Evolutionary conservation across 495 filamentous ascomycete genomes (phyloP).

Genomic region (Poronia punctata): DNA sequence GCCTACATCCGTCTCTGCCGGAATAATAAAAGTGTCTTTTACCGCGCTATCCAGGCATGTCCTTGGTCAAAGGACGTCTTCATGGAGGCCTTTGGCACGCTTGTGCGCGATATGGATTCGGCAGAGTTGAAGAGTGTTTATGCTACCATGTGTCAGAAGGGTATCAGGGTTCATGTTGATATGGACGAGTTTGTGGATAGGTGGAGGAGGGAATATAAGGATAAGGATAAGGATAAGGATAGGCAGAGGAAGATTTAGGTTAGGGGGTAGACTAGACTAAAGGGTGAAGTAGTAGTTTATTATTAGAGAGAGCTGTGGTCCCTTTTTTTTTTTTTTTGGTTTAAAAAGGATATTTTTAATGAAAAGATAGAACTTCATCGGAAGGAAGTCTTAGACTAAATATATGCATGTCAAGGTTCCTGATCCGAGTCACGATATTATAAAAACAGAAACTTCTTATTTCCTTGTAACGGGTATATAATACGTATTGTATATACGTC

Average conservation of each 20-base stretch:
- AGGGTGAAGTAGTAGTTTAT: no score
- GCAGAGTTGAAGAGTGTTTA: slow-evolving; percentile 50
- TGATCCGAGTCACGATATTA: no score
- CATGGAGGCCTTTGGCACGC: slow-evolving; percentile 49
- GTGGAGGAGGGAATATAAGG: slow-evolving; percentile 21
- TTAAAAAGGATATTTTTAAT: no score
- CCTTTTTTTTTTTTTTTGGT: no score
- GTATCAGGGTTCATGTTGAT: slow-evolving; percentile 37
- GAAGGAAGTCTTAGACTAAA: no score
- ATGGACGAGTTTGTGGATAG: slow-evolving; percentile 32
- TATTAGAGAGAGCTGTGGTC: no score
- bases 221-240: slow-evolving; percentile 3
- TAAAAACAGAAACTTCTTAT: no score
- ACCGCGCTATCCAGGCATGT: slow-evolving; percentile 62
- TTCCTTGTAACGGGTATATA: no score
- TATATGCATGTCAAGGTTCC: no score
- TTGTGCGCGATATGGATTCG: slow-evolving; percentile 22
- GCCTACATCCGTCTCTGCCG: slow-evolving; percentile 54
- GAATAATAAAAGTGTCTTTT: slow-evolving; percentile 47
- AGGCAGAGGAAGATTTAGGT: slow-evolving; percentile 1
- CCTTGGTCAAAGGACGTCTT: slow-evolving; percentile 70
- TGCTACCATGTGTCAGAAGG: slow-evolving; percentile 30
- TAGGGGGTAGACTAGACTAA: neutral
- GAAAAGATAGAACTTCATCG: no score
- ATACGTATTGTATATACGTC: no score